phyloP scores from a whole-genome alignment of 148 eudicot species.

The Dysphania ambrosioides region DNA sequence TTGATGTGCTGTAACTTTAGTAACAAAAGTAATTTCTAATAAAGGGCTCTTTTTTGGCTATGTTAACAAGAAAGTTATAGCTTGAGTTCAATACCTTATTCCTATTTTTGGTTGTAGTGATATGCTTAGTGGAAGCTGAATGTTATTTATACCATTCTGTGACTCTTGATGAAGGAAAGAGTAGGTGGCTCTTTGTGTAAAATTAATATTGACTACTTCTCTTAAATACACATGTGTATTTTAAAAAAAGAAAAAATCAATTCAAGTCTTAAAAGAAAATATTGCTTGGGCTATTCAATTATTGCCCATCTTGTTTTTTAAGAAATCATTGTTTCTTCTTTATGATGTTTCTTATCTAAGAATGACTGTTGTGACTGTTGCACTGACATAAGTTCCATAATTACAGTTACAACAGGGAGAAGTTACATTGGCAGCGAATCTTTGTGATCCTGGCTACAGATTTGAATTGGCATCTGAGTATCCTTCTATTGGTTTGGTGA shows the following conservation, averaged over 20 bases:
- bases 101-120: neutral
- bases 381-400: conserved; percentile 8
- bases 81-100: neutral
- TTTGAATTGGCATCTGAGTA: conserved; percentile 62
- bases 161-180: neutral
- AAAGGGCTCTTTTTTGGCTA: neutral
- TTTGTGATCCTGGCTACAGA: conserved; percentile 73
- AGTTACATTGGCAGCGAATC: conserved; percentile 72
- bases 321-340: neutral
- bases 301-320: neutral
- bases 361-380: neutral
- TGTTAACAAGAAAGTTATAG: neutral
- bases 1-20: neutral
- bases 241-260: too few species aligned
- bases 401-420: conserved; percentile 77
- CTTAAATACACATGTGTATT: neutral
- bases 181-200: neutral
- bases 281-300: neutral
- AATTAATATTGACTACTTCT: neutral
- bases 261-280: neutral
- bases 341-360: neutral
- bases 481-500: conserved; percentile 87
- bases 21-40: neutral
- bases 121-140: neutral
- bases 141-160: neutral